Evolutionary conservation across 2,329 filamentous ascomycete species (phyloP).

Genomic region (Sporothrix phasma): DNA sequence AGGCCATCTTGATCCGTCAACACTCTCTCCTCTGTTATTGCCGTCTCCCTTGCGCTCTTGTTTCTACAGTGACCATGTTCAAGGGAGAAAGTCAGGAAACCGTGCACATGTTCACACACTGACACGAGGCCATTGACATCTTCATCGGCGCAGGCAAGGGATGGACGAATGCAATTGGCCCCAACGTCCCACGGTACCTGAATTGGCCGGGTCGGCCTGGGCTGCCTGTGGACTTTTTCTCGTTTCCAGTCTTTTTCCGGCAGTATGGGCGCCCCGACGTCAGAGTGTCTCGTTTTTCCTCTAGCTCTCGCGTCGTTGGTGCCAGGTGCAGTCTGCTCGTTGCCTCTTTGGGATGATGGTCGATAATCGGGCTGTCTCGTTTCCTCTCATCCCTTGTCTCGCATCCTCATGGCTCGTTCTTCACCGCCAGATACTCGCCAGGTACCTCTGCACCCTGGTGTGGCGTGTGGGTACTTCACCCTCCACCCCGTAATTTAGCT

Average conservation of each 20-base stretch:
- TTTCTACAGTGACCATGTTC: constrained; percentile 12
- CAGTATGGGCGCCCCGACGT: neutral
- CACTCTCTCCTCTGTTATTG: neutral
- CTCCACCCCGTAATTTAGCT: neutral
- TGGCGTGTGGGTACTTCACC: neutral
- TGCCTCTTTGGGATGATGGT: too few species aligned
- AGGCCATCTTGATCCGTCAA: neutral
- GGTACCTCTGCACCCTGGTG: neutral
- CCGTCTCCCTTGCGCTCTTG: constrained; percentile 4
- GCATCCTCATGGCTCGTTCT: constrained; percentile 14
- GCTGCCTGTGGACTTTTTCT: neutral
- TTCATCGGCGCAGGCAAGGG: neutral
- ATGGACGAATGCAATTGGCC: neutral
- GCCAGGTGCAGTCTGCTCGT: neutral
- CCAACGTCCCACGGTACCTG: neutral
- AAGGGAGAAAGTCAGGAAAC: neutral
- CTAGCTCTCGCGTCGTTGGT: constrained; percentile 1
- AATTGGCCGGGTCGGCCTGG: neutral
- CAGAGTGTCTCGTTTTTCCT: neutral
- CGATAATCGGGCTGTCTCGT: too few species aligned
- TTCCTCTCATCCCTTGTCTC: constrained; percentile 7
- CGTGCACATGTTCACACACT: neutral
- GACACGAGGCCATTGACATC: neutral
- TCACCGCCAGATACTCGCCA: constrained; percentile 8
- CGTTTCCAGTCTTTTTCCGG: neutral